Conservation (phyloP, 2,329 filamentous ascomycete species). For the Aspergillus awamori region DNA sequence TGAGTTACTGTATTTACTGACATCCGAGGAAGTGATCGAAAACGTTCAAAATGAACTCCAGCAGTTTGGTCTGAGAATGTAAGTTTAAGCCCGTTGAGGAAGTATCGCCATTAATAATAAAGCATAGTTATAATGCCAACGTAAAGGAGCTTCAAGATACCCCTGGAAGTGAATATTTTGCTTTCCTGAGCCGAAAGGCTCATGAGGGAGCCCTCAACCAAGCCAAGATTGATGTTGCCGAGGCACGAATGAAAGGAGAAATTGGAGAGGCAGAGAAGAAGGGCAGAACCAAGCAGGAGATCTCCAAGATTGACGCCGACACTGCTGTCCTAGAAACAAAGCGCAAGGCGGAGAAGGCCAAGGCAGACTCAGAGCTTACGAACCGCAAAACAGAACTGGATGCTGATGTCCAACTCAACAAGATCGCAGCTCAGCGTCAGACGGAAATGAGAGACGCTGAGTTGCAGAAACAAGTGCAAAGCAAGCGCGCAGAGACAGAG, state of each 20-base stretch:
- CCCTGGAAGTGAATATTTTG: slow-evolving; percentile 79
- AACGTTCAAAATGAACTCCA: slow-evolving; percentile 79
- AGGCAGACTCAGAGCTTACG: slow-evolving; percentile 74
- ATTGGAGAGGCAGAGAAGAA: slow-evolving; percentile 71
- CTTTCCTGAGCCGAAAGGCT: slow-evolving; percentile 77
- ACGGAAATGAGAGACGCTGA: slow-evolving; percentile 79
- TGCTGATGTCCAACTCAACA: slow-evolving; percentile 73
- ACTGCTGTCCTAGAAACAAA: slow-evolving; percentile 84
- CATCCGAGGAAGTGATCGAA: slow-evolving; percentile 58
- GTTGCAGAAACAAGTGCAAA: slow-evolving; percentile 75
- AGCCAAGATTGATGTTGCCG: slow-evolving; percentile 65
- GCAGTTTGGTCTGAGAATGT: slow-evolving; percentile 77
- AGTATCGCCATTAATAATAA: background rate
- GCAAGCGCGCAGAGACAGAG: slow-evolving; percentile 76
- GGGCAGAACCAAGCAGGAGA: slow-evolving; percentile 80
- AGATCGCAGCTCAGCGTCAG: slow-evolving; percentile 71
- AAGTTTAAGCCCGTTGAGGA: slow-evolving; percentile 25
- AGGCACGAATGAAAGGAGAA: slow-evolving; percentile 64
- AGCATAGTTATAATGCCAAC: slow-evolving; percentile 66
- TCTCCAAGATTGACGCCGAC: slow-evolving; percentile 84
- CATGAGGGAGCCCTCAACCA: slow-evolving; percentile 85
- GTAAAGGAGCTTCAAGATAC: slow-evolving; percentile 87
- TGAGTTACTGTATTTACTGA: background rate
- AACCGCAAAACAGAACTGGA: slow-evolving; percentile 73
- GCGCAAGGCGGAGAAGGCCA: slow-evolving; percentile 77